Evolutionary conservation across 2,329 filamentous ascomycete genomes (phyloP).

Genomic region (Trichoderma aggressivum): DNA sequence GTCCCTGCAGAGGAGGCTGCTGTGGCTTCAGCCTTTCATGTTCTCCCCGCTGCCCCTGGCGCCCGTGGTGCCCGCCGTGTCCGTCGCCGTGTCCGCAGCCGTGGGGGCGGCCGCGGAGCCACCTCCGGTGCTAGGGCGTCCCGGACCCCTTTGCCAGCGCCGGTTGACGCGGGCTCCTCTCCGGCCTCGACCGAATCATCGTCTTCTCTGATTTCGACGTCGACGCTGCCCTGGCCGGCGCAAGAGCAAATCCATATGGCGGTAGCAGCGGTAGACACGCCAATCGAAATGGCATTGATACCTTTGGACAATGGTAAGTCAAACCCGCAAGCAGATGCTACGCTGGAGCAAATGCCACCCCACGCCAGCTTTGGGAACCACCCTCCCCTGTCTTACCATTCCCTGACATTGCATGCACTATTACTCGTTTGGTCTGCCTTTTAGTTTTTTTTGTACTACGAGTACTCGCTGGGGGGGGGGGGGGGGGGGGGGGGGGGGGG

Average conservation of each 20-base stretch:
- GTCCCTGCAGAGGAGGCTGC: not conserved
- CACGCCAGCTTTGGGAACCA: not conserved
- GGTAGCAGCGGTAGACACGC: not conserved
- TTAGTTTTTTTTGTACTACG: not conserved
- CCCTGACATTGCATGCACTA: not conserved
- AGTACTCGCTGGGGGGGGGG: not conserved
- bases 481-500: too few relatives aligned
- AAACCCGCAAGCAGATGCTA: not conserved
- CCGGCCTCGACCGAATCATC: not conserved
- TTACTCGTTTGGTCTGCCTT: not conserved
- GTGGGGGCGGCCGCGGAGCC: not conserved
- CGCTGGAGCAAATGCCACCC: not conserved
- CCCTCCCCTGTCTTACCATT: not conserved
- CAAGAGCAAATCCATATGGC: not conserved
- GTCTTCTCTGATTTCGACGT: not conserved
- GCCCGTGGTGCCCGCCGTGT: not conserved
- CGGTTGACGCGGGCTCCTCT: not conserved
- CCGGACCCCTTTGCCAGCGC: constrained; percentile 14
- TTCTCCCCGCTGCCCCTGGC: not conserved
- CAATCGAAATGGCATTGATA: not conserved
- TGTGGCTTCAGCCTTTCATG: not conserved
- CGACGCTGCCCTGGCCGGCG: not conserved
- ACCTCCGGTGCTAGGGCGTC: constrained; percentile 1
- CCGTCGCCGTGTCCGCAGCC: not conserved
- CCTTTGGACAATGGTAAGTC: not conserved